phyloP scores from a whole-genome alignment of 176 grass and related monocot species.

The Aegilops bicornis region DNA sequence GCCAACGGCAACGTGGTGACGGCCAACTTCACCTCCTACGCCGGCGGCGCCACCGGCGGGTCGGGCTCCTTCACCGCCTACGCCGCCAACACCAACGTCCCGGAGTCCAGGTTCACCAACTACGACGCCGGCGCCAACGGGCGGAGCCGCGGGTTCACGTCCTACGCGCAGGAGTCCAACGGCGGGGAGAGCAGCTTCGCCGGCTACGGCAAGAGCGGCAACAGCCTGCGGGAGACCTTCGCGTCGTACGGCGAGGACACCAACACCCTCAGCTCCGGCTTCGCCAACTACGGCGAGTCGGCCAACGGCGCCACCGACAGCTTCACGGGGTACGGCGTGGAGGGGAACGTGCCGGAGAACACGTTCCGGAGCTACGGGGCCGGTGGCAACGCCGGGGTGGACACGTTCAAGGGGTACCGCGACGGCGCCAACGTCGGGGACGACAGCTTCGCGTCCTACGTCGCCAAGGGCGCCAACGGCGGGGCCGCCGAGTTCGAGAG shows the following conservation, averaged over 20 bases:
- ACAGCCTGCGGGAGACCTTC: constrained; percentile 53
- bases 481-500: constrained; percentile 57
- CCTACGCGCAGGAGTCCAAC: constrained; percentile 61
- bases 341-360: constrained; percentile 68
- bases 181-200: constrained; percentile 55
- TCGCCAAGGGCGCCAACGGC: constrained; percentile 62
- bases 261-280: constrained; percentile 59
- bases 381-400: constrained; percentile 53
- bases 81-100: constrained; percentile 51
- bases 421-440: constrained; percentile 65
- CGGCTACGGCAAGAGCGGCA: constrained; percentile 62
- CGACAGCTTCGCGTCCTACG: constrained; percentile 67
- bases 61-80: constrained; percentile 55
- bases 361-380: constrained; percentile 64
- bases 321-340: constrained; percentile 48
- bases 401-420: constrained; percentile 78
- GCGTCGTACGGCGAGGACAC: constrained; percentile 59
- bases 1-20: constrained; percentile 68
- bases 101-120: constrained; percentile 61
- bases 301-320: constrained; percentile 73
- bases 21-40: constrained; percentile 81
- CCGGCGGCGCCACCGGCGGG: constrained; percentile 49
- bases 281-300: constrained; percentile 61
- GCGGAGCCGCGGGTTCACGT: constrained; percentile 40
- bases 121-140: constrained; percentile 61